These are phyloP conservation scores for Leccinum subtestaceum DNA, from an alignment of 768 basidiomycete species.

Conservation along the genomic window DNA sequence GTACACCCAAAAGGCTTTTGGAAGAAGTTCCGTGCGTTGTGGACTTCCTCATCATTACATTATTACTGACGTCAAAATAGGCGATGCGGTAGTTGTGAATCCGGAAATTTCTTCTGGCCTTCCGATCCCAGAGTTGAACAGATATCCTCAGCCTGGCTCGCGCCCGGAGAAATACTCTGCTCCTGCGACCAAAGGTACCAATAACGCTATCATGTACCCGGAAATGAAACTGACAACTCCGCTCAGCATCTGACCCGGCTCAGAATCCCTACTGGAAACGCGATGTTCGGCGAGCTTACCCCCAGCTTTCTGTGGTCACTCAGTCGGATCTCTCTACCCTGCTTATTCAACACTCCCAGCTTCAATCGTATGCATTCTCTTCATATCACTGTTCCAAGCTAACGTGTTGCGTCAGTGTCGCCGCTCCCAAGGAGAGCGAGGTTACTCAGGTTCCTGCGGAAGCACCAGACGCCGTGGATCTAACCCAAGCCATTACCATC, in stretches of 20 bases:
- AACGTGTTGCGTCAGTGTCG: constrained; percentile 40
- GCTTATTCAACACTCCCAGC: constrained; percentile 73
- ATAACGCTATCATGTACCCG: background rate
- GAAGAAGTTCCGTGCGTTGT: constrained; percentile 87
- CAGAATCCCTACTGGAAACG: constrained; percentile 96
- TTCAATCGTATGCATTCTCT: constrained; percentile 53
- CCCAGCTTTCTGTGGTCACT: constrained; percentile 86
- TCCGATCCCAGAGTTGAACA: constrained; percentile 66
- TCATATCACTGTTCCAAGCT: constrained; percentile 2
- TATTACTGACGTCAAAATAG: constrained; percentile 39
- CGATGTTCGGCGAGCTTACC: constrained; percentile 88
- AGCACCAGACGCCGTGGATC: constrained; percentile 48
- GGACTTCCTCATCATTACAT: background rate
- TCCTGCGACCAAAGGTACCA: constrained; percentile 81
- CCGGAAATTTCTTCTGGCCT: constrained; percentile 90
- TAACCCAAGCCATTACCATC: constrained; percentile 70
- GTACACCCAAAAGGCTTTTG: constrained; percentile 88
- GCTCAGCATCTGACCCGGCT: constrained; percentile 77
- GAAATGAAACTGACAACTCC: constrained; percentile 10
- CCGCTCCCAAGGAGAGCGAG: constrained; percentile 45
- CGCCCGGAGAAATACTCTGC: constrained; percentile 83
- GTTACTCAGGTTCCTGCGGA: constrained; percentile 46
- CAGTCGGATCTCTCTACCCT: constrained; percentile 79
- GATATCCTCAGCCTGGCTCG: constrained; percentile 87
- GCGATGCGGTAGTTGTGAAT: constrained; percentile 80